Percentiles rank a stretch among this genome's conserved stretches.
Evolutionary conservation across 768 basidiomycete genomes (phyloP).

Genomic region (Lentinus tigrinus): DNA sequence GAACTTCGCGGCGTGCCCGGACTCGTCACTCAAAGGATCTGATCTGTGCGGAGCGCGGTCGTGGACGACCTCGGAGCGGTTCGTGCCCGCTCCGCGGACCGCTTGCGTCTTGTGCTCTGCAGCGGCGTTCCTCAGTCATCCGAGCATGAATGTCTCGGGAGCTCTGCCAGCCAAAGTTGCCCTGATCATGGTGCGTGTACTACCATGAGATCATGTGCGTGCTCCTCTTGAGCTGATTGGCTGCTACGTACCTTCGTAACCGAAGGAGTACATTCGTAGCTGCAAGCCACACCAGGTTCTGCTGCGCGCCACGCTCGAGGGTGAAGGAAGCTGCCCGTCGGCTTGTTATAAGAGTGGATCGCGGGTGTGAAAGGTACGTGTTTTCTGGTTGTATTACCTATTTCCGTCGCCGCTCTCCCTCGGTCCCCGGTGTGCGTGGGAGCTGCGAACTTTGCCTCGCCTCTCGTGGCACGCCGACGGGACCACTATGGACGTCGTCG

Average conservation of each 20-base stretch:
- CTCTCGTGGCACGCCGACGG: background rate
- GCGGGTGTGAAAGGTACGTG: background rate
- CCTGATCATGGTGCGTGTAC: background rate
- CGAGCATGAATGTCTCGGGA: too few species aligned
- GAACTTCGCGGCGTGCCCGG: background rate
- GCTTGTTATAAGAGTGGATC: background rate
- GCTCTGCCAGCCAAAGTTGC: too few species aligned
- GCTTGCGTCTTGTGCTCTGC: background rate
- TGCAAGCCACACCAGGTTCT: background rate
- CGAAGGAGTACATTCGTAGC: background rate
- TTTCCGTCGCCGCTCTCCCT: background rate
- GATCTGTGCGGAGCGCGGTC: background rate
- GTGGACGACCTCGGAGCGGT: background rate
- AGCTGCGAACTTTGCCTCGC: background rate
- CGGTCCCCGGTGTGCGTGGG: background rate
- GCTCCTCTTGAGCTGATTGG: background rate
- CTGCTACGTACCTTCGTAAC: background rate
- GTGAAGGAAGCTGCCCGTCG: background rate
- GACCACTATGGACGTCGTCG: too few species aligned
- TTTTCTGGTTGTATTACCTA: background rate
- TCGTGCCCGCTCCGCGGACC: background rate
- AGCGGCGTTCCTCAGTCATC: background rate
- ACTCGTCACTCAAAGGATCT: background rate
- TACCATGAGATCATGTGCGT: background rate
- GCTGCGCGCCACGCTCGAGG: background rate